A percentile compares a stretch with the other conserved stretches of the same genome.
phyloP scores from a whole-genome alignment of 2,329 filamentous ascomycete species.

The Thielaviopsis ethacetica region DNA sequence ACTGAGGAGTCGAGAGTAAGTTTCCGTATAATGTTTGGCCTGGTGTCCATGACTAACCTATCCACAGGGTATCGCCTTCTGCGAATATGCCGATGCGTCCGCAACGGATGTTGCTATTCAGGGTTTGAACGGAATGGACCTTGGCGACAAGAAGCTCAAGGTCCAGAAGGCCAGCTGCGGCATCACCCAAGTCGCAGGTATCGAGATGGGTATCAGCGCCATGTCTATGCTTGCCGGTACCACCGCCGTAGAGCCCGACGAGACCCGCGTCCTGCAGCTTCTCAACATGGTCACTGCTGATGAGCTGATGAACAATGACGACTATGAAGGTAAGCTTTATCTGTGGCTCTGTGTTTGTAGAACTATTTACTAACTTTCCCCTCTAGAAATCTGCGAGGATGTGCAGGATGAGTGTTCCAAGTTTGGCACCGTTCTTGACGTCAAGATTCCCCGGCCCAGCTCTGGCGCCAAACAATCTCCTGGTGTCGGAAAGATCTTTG shows the following conservation, averaged over 20 bases:
- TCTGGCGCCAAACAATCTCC: slow-evolving; percentile 69
- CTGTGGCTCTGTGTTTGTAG: not conserved
- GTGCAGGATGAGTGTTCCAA: slow-evolving; percentile 86
- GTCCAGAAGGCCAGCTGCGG: slow-evolving; percentile 84
- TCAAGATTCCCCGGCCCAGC: slow-evolving; percentile 82
- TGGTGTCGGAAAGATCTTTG: slow-evolving; percentile 92
- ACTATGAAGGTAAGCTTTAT: slow-evolving; percentile 67
- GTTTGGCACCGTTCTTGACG: slow-evolving; percentile 67
- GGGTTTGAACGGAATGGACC: slow-evolving; percentile 80
- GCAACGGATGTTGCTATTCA: slow-evolving; percentile 77
- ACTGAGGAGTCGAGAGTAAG: slow-evolving; percentile 78
- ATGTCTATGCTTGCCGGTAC: slow-evolving; percentile 97
- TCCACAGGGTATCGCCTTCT: slow-evolving; percentile 78
- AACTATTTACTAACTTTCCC: slow-evolving; percentile 20
- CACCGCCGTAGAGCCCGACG: slow-evolving; percentile 59
- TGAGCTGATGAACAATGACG: slow-evolving; percentile 82
- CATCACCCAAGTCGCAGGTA: slow-evolving; percentile 75
- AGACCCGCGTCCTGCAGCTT: slow-evolving; percentile 72
- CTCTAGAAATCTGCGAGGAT: slow-evolving; percentile 84
- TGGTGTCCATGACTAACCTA: slow-evolving; percentile 17
- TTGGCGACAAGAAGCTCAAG: slow-evolving; percentile 73
- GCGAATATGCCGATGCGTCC: slow-evolving; percentile 67
- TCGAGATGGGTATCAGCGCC: slow-evolving; percentile 92
- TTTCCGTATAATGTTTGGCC: slow-evolving; percentile 12
- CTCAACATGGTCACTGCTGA: slow-evolving; percentile 98